Base-by-base conservation (phyloP, 192 early-diverging fungal genomes). In the Backusella australiensis region DNA sequence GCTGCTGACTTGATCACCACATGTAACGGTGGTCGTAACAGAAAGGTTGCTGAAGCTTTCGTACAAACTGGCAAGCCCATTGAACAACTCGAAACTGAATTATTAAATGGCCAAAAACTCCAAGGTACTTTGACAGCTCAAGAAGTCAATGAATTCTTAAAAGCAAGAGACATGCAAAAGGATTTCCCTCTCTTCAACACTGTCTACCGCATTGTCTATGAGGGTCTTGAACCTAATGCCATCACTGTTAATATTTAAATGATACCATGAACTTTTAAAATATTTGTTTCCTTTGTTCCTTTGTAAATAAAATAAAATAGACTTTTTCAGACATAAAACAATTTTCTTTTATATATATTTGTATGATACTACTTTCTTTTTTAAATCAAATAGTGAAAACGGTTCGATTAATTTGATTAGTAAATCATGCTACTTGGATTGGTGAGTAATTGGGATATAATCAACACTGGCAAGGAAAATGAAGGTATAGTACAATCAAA, bases 41-140 rank as follows among this genome's bases (percentile, higher is more conserved):
- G 96, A 53, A 91, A 91, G 72, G 90, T 98, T 56, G 96, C 96
- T 0, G 97, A 98, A 79, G 95, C 94, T 8, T 92, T 92, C 81
- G 95, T 96, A 42, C 80, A 81, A 34, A 97, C 96, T 4, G 96
- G 96, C n/a, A 97, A 98, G 85, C 88, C 96, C 21, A 95, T 99
- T 88, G 90, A 93, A 49, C 87, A 90, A 80, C 86, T 99, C n/a
- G 97, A 99, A 77, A 80, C 89, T 71, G 96, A 97, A 71, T 82
- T 98, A 83, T 88, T 99, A 52, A 96, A 97, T 77, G 98, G 98
- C 42, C 98, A 99, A 77, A 99, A 99, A 82, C 85, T 99, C 65
- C 98, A 99, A 85, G 98, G 98, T 59, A 95, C 95, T 15, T 84
- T 95, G 69, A 98, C 98, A 0, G 92, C 95, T 17, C 84, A 91